Conservation (phyloP, 805 yeast species). For the Starmera caribaea region DNA sequence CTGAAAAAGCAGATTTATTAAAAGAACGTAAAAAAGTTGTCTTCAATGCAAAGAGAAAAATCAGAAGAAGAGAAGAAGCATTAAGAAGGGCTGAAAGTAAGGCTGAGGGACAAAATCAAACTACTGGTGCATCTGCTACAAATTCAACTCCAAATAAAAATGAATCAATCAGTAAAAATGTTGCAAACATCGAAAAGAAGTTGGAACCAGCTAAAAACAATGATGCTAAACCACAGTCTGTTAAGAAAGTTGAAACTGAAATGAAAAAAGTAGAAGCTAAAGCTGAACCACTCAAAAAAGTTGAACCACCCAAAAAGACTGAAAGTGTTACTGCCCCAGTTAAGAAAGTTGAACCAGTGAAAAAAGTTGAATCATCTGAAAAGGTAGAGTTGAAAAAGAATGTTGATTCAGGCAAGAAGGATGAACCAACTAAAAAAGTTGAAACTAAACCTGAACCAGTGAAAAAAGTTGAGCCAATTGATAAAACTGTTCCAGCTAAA, state of each 20-base stretch:
- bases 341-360: background rate
- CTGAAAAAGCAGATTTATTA: conserved; percentile 1
- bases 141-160: background rate
- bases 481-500: too few species aligned
- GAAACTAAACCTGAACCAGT: background rate
- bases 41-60: conserved; percentile 6
- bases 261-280: background rate
- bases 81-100: conserved; percentile 7
- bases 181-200: background rate
- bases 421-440: background rate
- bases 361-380: background rate
- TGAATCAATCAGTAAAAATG: background rate
- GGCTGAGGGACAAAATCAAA: conserved; percentile 6
- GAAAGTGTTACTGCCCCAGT: background rate
- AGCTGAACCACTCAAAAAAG: background rate
- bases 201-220: background rate
- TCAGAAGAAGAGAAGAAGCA: conserved; percentile 1
- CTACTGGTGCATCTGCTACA: background rate
- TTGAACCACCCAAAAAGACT: too few species aligned
- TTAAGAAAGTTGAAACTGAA: background rate
- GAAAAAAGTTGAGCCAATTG: too few species aligned
- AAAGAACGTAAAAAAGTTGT: conserved; percentile 2
- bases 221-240: background rate
- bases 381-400: too few species aligned
- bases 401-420: background rate